These are phyloP conservation scores for Eutrema japonicum DNA, from an alignment of 345 rosid species.

Conservation along the genomic window DNA sequence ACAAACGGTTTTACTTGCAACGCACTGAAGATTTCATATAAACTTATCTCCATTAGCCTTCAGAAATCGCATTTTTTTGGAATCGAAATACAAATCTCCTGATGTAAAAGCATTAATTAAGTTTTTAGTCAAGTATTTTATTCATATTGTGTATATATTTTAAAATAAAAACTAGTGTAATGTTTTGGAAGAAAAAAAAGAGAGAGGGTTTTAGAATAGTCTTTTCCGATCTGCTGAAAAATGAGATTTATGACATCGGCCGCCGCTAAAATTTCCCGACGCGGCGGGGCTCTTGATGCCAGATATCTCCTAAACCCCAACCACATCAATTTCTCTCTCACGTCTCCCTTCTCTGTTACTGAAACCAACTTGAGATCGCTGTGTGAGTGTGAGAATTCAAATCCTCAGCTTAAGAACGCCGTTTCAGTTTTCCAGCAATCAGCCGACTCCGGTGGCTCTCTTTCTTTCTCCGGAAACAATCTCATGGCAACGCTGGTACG, in stretches of 20 bases:
- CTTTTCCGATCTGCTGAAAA: slow-evolving; percentile 3
- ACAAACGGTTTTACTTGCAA: no score
- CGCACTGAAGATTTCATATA: no score
- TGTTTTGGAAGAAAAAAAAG: no score
- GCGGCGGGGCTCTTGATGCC: slow-evolving; percentile 6
- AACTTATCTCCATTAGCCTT: no score
- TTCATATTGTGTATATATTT: no score
- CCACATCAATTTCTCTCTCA: not conserved
- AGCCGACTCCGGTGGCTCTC: slow-evolving; percentile 44
- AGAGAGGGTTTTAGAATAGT: not conserved
- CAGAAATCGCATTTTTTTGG: no score
- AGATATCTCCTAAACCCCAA: slow-evolving; percentile 14
- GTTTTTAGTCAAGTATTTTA: no score
- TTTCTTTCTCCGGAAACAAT: slow-evolving; percentile 48
- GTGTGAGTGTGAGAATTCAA: slow-evolving; percentile 41
- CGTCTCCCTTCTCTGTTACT: slow-evolving; percentile 38
- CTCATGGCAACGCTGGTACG: slow-evolving; percentile 58
- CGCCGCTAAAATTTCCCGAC: slow-evolving; percentile 29
- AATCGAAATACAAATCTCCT: no score
- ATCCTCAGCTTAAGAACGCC: slow-evolving; percentile 44
- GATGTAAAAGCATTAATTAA: no score
- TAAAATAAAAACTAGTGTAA: no score
- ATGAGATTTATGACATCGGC: slow-evolving; percentile 29
- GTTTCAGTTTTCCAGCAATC: slow-evolving; percentile 52
- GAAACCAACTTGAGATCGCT: slow-evolving; percentile 49